Percentiles rank a stretch among this genome's conserved stretches.
Evolutionary conservation across 495 filamentous ascomycete genomes (phyloP).

Genomic region (Podospora bellae-mahoneyi): DNA sequence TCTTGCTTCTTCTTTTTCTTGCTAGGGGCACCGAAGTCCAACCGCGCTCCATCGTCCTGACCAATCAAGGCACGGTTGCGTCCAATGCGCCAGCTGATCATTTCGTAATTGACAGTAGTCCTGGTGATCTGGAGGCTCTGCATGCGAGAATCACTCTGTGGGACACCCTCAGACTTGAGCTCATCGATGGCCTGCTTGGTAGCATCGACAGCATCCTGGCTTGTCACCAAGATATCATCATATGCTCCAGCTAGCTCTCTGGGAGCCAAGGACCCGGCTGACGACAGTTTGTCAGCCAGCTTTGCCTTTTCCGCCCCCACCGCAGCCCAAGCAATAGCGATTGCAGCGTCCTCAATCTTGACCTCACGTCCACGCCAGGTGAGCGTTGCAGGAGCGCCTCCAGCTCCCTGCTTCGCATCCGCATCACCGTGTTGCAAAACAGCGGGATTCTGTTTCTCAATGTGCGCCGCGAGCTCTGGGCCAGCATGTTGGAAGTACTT

Average conservation of each 20-base stretch:
- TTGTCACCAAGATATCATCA: slow-evolving; percentile 83
- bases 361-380: slow-evolving; percentile 88
- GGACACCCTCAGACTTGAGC: slow-evolving; percentile 72
- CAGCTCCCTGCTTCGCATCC: slow-evolving; percentile 54
- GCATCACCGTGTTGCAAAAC: slow-evolving; percentile 62
- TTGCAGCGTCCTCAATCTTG: slow-evolving; percentile 87
- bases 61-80: slow-evolving; percentile 87
- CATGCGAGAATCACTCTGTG: slow-evolving; percentile 82
- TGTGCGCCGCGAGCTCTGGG: slow-evolving; percentile 55
- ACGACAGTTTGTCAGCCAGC: slow-evolving; percentile 60
- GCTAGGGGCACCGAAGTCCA: slow-evolving; percentile 46
- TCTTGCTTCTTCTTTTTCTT: slow-evolving; percentile 43
- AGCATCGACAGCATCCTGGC: slow-evolving; percentile 91
- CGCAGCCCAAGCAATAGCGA: slow-evolving; percentile 63
- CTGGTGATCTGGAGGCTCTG: slow-evolving; percentile 90
- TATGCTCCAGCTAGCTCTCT: slow-evolving; percentile 73
- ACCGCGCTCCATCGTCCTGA: slow-evolving; percentile 64
- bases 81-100: slow-evolving; percentile 92
- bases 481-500: slow-evolving; percentile 67
- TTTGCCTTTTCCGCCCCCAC: slow-evolving; percentile 53
- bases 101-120: slow-evolving; percentile 86
- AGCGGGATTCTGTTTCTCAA: slow-evolving; percentile 70
- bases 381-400: slow-evolving; percentile 68
- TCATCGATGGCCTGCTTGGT: slow-evolving; percentile 93
- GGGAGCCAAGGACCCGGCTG: slow-evolving; percentile 52